Percentiles rank a stretch among this genome's conserved stretches.
phyloP scores from a whole-genome alignment of 2,329 filamentous ascomycete species.

The Beauveria sp. region DNA sequence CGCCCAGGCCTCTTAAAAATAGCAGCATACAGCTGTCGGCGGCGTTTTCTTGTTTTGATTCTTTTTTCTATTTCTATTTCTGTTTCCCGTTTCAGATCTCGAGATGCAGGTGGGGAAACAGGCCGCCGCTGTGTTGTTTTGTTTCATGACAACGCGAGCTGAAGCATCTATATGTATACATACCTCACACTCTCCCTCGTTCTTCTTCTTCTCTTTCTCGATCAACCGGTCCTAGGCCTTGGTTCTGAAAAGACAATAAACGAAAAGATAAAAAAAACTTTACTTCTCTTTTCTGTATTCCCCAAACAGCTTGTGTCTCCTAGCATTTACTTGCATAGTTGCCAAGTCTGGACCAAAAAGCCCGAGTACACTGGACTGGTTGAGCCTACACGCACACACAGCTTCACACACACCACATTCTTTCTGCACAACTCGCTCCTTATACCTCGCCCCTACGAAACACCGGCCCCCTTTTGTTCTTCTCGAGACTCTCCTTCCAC shows the following conservation, averaged over 20 bases:
- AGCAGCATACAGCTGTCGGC: background rate
- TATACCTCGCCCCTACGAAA: background rate
- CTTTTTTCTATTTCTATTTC: background rate
- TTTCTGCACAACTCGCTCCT: background rate
- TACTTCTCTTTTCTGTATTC: background rate
- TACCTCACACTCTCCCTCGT: background rate
- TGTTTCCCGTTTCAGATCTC: conserved; percentile 7
- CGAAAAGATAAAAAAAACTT: background rate
- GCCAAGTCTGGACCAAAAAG: background rate
- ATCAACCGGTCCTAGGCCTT: conserved; percentile 6
- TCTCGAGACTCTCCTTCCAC: background rate
- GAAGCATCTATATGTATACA: background rate
- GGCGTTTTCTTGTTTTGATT: too few species aligned
- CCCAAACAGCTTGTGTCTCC: background rate
- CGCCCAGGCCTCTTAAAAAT: background rate
- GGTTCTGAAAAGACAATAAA: background rate
- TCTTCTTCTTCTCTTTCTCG: background rate
- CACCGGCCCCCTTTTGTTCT: background rate
- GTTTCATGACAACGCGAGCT: background rate
- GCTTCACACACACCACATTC: background rate
- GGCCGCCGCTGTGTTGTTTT: background rate
- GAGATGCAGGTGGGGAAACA: background rate
- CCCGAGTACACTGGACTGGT: background rate
- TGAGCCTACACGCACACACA: background rate
- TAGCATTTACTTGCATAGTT: conserved; percentile 11